These are phyloP conservation scores for Fagopyrum esculentum DNA, from an alignment of 148 eudicot genomes.

Conservation along the genomic window DNA sequence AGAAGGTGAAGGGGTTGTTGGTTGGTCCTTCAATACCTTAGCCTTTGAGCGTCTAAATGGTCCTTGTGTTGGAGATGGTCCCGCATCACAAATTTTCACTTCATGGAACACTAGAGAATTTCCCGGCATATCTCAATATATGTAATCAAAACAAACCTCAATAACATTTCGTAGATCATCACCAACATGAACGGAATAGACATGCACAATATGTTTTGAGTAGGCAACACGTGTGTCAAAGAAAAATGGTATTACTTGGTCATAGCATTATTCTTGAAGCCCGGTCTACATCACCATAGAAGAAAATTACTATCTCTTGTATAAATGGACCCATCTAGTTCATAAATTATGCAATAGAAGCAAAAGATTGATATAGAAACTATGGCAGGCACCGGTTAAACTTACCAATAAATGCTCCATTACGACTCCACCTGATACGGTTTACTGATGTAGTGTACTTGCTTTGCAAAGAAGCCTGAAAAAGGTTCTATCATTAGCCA, in stretches of 20 bases:
- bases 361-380: neutral
- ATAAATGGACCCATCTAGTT: neutral
- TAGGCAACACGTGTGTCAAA: constrained; percentile 13
- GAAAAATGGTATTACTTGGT: neutral
- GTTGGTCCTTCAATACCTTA: too few species aligned
- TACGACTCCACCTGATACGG: constrained; percentile 68
- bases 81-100: neutral
- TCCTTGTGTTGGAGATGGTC: too few species aligned
- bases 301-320: neutral
- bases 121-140: neutral
- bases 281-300: neutral
- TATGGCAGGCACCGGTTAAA: neutral
- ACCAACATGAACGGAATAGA: constrained; percentile 9
- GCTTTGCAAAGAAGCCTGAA: constrained; percentile 45
- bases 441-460: constrained; percentile 52
- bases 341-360: neutral
- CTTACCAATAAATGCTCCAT: constrained; percentile 52
- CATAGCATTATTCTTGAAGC: neutral
- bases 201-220: constrained; percentile 12
- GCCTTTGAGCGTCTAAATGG: too few species aligned
- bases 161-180: constrained; percentile 6
- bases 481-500: neutral
- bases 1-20: too few species aligned
- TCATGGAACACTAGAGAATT: neutral
- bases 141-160: neutral